A percentile compares a stretch with the other conserved stretches of the same genome.
Evolutionary conservation across 768 basidiomycete genomes (phyloP).

Genomic region (Mycena galericulata): DNA sequence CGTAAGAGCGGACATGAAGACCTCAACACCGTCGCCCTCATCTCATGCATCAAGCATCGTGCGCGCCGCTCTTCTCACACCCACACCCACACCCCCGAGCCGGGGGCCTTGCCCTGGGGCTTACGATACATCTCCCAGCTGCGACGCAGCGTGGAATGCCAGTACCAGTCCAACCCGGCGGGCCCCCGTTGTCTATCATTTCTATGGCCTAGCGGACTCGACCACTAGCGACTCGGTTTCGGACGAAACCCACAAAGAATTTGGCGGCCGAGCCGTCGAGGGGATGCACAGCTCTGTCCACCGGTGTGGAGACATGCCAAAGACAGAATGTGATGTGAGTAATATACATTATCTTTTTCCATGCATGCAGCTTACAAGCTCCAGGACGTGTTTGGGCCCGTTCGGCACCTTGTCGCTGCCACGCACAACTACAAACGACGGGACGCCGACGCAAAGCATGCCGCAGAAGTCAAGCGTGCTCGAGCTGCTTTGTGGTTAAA

Average conservation of each 20-base stretch:
- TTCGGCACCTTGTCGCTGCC: neutral
- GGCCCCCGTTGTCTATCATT: too few species aligned
- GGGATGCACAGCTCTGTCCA: too few species aligned
- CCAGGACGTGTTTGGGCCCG: neutral
- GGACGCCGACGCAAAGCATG: neutral
- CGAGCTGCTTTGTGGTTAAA: neutral
- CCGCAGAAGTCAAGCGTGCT: neutral
- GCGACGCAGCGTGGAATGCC: neutral
- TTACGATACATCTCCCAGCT: too few species aligned
- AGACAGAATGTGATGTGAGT: neutral
- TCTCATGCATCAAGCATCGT: neutral
- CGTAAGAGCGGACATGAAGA: too few species aligned
- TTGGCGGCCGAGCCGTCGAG: too few species aligned
- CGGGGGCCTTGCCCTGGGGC: too few species aligned
- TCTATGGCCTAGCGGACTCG: too few species aligned
- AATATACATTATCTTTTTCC: neutral
- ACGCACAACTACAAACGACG: neutral
- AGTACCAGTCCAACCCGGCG: neutral
- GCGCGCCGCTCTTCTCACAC: neutral
- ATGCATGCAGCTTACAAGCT: neutral
- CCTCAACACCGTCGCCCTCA: neutral
- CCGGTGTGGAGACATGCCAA: neutral
- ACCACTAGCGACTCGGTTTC: too few species aligned
- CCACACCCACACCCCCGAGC: neutral
- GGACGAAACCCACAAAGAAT: too few species aligned